Percentiles rank a stretch among this genome's conserved stretches.
Conservation (phyloP, 176 grass and related monocot genomes). For the Eleusine indica region DNA sequence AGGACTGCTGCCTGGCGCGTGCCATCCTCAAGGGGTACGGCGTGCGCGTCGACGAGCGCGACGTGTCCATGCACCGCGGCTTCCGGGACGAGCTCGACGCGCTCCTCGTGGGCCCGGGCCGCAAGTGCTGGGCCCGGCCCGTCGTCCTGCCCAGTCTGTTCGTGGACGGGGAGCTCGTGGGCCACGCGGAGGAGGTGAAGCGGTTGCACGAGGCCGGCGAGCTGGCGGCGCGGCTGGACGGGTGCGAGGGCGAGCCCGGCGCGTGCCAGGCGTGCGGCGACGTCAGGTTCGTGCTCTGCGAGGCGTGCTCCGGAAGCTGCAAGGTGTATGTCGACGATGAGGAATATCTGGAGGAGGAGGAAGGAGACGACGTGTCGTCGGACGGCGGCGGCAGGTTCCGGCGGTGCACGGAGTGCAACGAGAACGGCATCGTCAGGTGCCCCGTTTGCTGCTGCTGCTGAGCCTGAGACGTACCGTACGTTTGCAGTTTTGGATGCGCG, state of each 20-base stretch:
- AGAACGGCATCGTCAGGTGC: constrained; percentile 93
- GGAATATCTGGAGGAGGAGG: not conserved
- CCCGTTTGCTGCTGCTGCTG: constrained; percentile 59
- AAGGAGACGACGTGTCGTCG: not conserved
- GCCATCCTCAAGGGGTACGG: constrained; percentile 73
- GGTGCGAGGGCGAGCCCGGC: constrained; percentile 50
- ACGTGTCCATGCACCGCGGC: constrained; percentile 87
- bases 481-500: not conserved
- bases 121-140: constrained; percentile 36
- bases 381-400: constrained; percentile 44
- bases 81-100: constrained; percentile 73
- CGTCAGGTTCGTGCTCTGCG: constrained; percentile 87
- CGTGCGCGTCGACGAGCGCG: constrained; percentile 83
- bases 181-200: constrained; percentile 76
- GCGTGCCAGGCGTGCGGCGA: constrained; percentile 75
- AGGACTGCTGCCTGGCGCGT: constrained; percentile 74
- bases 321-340: constrained; percentile 66
- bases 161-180: constrained; percentile 59
- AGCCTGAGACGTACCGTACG: not conserved
- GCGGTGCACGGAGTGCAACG: constrained; percentile 85
- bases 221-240: constrained; percentile 50
- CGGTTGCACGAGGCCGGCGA: constrained; percentile 83
- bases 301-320: constrained; percentile 85
- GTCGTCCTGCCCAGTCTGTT: constrained; percentile 68
- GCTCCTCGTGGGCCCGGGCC: constrained; percentile 38